phyloP scores from a whole-genome alignment of 371 early-diverging fungal genomes.

The Mortierella sp. region DNA sequence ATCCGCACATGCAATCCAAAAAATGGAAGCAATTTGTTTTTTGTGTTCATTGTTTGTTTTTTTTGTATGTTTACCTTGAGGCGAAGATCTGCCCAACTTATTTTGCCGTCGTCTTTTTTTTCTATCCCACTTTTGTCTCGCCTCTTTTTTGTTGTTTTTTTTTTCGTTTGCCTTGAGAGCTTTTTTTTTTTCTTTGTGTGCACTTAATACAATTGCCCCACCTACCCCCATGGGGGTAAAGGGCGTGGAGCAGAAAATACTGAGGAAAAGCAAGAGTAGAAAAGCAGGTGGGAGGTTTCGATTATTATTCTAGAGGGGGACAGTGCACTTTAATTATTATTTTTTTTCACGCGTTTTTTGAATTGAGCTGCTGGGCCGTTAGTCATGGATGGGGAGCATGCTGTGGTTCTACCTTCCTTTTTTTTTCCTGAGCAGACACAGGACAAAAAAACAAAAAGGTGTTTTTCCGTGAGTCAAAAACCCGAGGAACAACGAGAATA shows the following conservation, averaged over 20 bases:
- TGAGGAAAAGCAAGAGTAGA: not conserved
- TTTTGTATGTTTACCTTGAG: too few species aligned
- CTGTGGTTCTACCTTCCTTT: too few species aligned
- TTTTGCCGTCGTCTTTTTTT: too few species aligned
- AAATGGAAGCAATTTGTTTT: too few species aligned
- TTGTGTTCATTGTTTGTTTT: not conserved
- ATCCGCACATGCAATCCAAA: too few species aligned
- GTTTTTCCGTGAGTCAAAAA: not conserved
- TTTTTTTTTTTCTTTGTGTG: not conserved
- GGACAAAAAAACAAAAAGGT: not conserved
- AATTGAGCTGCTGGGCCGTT: not conserved
- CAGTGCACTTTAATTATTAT: not conserved
- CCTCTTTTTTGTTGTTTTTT: not conserved
- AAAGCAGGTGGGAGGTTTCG: not conserved
- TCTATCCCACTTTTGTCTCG: too few species aligned
- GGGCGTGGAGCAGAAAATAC: not conserved
- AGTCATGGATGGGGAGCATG: too few species aligned
- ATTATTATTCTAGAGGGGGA: not conserved
- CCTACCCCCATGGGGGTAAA: not conserved
- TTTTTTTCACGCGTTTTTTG: not conserved
- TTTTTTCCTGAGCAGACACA: too few species aligned
- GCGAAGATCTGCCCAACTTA: too few species aligned
- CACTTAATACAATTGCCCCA: not conserved
- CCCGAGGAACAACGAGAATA: not conserved
- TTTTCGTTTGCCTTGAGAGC: not conserved